Evolutionary conservation across 2,329 filamentous ascomycete genomes (phyloP), one percentile per base, ranked within the genome.

Genomic region (Podosphaera aphanis): DNA sequence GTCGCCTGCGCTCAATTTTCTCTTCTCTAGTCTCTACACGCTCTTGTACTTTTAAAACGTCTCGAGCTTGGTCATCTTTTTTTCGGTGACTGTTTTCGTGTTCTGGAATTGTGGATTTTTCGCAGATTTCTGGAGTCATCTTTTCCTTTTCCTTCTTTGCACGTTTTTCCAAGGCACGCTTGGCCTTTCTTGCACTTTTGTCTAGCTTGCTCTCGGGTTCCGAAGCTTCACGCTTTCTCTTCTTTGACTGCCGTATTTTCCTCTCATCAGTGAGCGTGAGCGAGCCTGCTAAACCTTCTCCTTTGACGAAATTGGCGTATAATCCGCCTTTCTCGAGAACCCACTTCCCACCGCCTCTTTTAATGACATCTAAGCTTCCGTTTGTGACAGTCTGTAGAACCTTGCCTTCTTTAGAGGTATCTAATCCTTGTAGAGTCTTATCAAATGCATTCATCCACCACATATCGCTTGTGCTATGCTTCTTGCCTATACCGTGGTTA

Each of bases 371-470:
- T 44, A 76, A 63, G 49, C 68, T 66, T 49, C 71, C 65, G 19
- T 31, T 65, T 27, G 63, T 65, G 50, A 73, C 60, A 48, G 72
- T 70, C 66, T 79, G 64, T 53, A 71, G 62, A 47, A 74, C 46
- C 53, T 66, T 64, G 45, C 74, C 68, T 52, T 71, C 62, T 52
- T 68, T 67, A 20, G 69, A 67, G 1, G 71, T 75, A 58, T 82
- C 79, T 45, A 93, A 69, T 3, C 79, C 81, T 61, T 90, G 81
- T 52, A 94, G 66, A 47, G 86, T 85, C 59, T 85, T 78, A 62
- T 95, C 88, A 54, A 93, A 94, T 10, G 90, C 90, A 48, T 83
- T 79, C 62, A 93, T 70, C 90, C 90, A 98, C 90, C 90, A 98
- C 60, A 93, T 85, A 59, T 94, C 88, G 54, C 69, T 73, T 62